phyloP scores from a whole-genome alignment of 352 stramenopile genomes.

The Phytopythium sindhum region DNA sequence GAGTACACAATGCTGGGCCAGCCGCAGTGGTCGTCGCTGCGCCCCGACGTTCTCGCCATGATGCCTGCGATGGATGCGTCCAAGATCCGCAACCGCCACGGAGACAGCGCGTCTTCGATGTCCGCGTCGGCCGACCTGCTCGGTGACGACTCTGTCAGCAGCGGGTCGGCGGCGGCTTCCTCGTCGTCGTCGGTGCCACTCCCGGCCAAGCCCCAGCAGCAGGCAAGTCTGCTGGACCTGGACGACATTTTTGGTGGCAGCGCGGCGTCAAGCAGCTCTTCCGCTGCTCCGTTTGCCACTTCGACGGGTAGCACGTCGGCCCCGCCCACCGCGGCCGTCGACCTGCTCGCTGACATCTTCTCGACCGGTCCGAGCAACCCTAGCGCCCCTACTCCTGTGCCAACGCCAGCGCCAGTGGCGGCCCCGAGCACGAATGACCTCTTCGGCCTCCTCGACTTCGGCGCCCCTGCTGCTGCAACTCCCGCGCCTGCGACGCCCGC shows the following conservation, averaged over 20 bases:
- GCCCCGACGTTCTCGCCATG: constrained; percentile 86
- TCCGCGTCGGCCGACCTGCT: constrained; percentile 76
- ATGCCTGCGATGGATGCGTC: constrained; percentile 95
- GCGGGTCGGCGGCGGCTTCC: constrained; percentile 9
- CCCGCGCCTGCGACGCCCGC: constrained; percentile 20
- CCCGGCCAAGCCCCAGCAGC: constrained; percentile 15
- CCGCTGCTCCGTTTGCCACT: constrained; percentile 18
- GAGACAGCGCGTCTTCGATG: constrained; percentile 32
- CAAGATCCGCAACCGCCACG: constrained; percentile 70
- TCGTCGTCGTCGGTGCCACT: constrained; percentile 7
- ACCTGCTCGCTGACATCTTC: constrained; percentile 96
- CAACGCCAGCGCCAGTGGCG: constrained; percentile 20
- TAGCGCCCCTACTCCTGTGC: constrained; percentile 11
- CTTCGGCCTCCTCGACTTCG: constrained; percentile 78
- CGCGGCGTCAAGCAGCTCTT: constrained; percentile 20
- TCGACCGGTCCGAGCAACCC: constrained; percentile 39
- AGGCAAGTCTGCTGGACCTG: constrained; percentile 90
- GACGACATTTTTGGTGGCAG: constrained; percentile 94
- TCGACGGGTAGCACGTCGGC: constrained; percentile 11
- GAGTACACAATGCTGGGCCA: constrained; percentile 94
- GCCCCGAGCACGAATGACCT: constrained; percentile 37
- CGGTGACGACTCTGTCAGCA: constrained; percentile 38
- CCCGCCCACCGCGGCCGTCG: constrained; percentile 42
- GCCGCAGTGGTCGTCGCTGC: constrained; percentile 62
- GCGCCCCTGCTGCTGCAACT: constrained; percentile 24